Conservation (phyloP, 108 stramenopile species). For the Cyclotella sp. region DNA sequence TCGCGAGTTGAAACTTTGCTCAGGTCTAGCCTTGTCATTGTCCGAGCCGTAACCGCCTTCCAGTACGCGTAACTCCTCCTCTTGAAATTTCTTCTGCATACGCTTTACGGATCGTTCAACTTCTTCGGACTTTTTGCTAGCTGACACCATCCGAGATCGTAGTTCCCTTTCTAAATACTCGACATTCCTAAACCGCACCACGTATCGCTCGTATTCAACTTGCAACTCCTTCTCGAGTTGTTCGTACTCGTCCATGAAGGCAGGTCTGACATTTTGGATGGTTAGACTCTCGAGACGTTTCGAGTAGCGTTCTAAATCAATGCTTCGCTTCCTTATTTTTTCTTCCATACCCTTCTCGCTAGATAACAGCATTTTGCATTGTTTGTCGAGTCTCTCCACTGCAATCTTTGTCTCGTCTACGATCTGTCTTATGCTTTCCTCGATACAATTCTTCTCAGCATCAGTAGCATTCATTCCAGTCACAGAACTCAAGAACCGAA, state of each 20-base stretch:
- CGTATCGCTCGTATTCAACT: constrained; percentile 77
- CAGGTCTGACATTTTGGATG: constrained; percentile 68
- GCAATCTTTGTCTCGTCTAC: constrained; percentile 33
- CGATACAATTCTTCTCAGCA: constrained; percentile 16
- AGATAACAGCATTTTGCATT: constrained; percentile 41
- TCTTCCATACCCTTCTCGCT: constrained; percentile 37
- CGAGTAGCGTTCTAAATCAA: constrained; percentile 45
- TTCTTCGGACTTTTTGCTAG: constrained; percentile 53
- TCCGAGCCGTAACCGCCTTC: constrained; percentile 24
- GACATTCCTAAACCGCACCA: constrained; percentile 69
- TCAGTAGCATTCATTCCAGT: constrained; percentile 5
- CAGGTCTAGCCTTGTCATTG: neutral
- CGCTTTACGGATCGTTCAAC: constrained; percentile 63
- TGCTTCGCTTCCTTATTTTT: constrained; percentile 43
- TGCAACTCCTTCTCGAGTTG: constrained; percentile 82
- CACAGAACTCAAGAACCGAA: constrained; percentile 29
- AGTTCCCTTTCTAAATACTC: constrained; percentile 85
- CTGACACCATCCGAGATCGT: constrained; percentile 48
- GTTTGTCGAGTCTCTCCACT: constrained; percentile 29
- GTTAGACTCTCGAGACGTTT: constrained; percentile 42
- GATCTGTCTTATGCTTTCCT: constrained; percentile 13
- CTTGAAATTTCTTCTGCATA: constrained; percentile 58
- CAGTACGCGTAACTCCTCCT: constrained; percentile 56
- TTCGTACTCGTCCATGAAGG: constrained; percentile 91
- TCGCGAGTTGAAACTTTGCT: neutral